These are phyloP conservation scores for Aspergillus chevalieri DNA, from an alignment of 2,329 filamentous ascomycete species.

Conservation along the genomic window DNA sequence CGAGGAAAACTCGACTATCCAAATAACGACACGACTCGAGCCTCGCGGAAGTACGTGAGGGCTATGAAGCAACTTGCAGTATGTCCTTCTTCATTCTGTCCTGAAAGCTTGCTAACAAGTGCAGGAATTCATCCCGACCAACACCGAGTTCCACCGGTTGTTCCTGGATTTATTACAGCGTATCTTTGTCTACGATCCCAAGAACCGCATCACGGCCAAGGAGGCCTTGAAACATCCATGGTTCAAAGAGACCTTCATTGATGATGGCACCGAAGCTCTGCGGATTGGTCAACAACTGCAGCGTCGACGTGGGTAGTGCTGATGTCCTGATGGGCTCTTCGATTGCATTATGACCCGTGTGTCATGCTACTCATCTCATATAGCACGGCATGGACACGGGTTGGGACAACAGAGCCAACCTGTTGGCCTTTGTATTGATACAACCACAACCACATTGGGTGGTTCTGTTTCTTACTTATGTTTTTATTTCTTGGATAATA, in stretches of 20 bases:
- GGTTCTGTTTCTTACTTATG: not conserved
- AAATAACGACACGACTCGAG: conserved; percentile 56
- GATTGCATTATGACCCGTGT: not conserved
- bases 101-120: conserved; percentile 15
- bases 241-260: conserved; percentile 59
- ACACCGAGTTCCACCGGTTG: conserved; percentile 54
- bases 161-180: conserved; percentile 58
- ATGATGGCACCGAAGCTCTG: conserved; percentile 60
- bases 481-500: conserved; percentile 2
- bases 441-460: not conserved
- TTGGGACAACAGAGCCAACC: not conserved
- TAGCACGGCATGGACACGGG: not conserved
- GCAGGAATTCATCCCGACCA: conserved; percentile 58
- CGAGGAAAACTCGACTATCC: conserved; percentile 57
- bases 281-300: conserved; percentile 48
- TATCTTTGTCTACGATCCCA: conserved; percentile 63
- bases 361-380: not conserved
- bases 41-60: conserved; percentile 60
- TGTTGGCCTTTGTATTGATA: not conserved
- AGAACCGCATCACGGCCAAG: conserved; percentile 58
- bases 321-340: not conserved
- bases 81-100: conserved; percentile 22
- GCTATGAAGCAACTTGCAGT: conserved; percentile 61
- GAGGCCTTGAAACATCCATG: conserved; percentile 60
- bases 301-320: conserved; percentile 18